phyloP scores from a whole-genome alignment of 1,139 yeast species.

The Pneumocystis oryctolagi region DNA sequence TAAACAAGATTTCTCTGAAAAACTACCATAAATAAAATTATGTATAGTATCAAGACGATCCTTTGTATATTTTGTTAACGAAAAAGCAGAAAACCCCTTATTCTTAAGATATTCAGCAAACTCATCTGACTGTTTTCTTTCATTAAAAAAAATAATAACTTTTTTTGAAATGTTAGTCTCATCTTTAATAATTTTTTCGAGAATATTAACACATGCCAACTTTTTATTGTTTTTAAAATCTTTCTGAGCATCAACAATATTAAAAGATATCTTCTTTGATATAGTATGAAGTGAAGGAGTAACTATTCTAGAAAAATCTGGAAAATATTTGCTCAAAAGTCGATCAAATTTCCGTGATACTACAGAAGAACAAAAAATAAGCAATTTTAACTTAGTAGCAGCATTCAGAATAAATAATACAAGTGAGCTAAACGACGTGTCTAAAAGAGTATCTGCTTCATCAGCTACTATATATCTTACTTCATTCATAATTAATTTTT shows the following conservation, averaged over 20 bases:
- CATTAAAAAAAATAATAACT: conserved; percentile 75
- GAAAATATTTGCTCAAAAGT: conserved; percentile 46
- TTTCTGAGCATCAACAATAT: conserved; percentile 52
- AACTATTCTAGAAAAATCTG: conserved; percentile 50
- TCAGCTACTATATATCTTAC: conserved; percentile 57
- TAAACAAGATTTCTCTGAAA: conserved; percentile 13
- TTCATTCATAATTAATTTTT: conserved; percentile 14
- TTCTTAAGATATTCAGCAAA: conserved; percentile 41
- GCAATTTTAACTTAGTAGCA: conserved; percentile 40
- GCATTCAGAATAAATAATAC: conserved; percentile 44
- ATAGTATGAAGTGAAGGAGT: conserved; percentile 75
- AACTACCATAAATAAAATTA: conserved; percentile 36
- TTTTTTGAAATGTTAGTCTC: conserved; percentile 74
- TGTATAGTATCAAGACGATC: conserved; percentile 43
- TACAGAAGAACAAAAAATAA: conserved; percentile 79
- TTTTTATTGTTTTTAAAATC: conserved; percentile 75
- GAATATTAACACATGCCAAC: conserved; percentile 73
- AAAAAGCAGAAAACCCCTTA: conserved; percentile 47
- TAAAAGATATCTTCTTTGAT: conserved; percentile 58
- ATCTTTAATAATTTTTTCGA: conserved; percentile 73
- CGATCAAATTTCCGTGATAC: conserved; percentile 65
- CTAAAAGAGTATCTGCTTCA: conserved; percentile 90
- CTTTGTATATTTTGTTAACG: conserved; percentile 51
- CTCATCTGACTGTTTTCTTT: conserved; percentile 45
- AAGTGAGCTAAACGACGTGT: conserved; percentile 59